Conservation (phyloP, 345 rosid species). For the Eucalyptus microcorys region DNA sequence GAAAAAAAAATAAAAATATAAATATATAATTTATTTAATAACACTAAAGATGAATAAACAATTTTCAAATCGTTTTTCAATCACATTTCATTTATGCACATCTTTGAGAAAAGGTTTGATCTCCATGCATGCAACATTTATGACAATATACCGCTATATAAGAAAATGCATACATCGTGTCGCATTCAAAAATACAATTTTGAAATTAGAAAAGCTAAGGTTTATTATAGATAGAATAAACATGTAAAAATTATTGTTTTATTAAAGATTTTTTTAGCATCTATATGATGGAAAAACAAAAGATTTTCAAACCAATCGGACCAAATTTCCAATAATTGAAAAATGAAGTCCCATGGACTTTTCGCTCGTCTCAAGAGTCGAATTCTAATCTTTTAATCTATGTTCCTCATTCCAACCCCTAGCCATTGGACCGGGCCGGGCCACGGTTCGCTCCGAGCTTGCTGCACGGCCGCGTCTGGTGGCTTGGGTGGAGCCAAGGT, state of each 20-base stretch:
- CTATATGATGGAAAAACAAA: too few species aligned
- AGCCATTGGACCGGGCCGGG: neutral
- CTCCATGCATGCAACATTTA: fast-evolving
- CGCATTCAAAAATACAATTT: neutral
- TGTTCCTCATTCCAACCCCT: neutral
- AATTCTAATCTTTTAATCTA: too few species aligned
- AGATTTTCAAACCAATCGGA: neutral
- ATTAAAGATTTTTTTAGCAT: too few species aligned
- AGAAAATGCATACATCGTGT: neutral
- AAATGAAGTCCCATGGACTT: too few species aligned
- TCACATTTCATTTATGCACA: neutral
- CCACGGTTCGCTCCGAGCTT: neutral
- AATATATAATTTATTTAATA: too few species aligned
- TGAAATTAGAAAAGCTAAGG: neutral
- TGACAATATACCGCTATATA: neutral
- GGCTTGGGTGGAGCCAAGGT: too few species aligned
- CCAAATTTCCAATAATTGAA: too few species aligned
- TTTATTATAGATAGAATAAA: too few species aligned
- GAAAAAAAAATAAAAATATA: too few species aligned
- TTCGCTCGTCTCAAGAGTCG: too few species aligned
- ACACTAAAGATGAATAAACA: neutral
- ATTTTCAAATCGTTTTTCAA: too few species aligned
- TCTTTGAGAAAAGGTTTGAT: neutral
- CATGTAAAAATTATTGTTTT: neutral
- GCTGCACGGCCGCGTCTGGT: neutral